Base-by-base conservation (phyloP, 2,329 filamentous ascomycete genomes). In the Ascochyta viciae-villosae region DNA sequence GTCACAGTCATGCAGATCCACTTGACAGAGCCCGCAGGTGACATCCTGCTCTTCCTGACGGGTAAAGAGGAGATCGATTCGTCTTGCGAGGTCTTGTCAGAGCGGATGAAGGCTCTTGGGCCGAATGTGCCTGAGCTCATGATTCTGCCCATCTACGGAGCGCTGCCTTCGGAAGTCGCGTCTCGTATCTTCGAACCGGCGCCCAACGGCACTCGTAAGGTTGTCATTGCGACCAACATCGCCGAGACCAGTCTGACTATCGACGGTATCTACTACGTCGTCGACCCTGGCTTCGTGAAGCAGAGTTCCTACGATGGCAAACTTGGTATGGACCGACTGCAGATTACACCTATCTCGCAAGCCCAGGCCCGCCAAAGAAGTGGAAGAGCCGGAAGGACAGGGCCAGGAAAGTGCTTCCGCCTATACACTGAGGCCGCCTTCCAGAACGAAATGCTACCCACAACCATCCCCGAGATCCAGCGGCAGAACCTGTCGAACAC, bases 1-100 rank as follows among this genome's bases (percentile, higher is more conserved):
- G 90, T 93, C 13, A 98, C 95, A 0, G 92, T 97, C 43, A 97
- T 99, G 94, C 92, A 98, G 72, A 98, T 99, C 50, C 95, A 99
- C 73, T 79, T 99, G 16, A 95, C 90, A 1, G 95, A 99, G 70
- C 92, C 93, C 6, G 84, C 88, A 16, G 95, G 95, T 63, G 96
- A 99, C 70, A 97, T 99, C 47, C 78, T 99, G n/a, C 82, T 99
- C 1, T 99, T 99, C 80, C 83, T 99, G 66, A 99, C 96, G 0
- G 95, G 95, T 6, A 93, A 97, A 72, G 95, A 99, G 76, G 96
- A 99, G 76, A 99, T 99, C 61, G 95, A 99, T 70, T 96, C 92
- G 0, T 88, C 89, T 22, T 96, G 92, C 70, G 95, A 98, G 76
- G 93, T 97, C 48, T 74, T 99, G 1, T 93, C 87, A 68, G 95